A percentile compares a stretch with the other conserved stretches of the same genome.
Conservation (phyloP, 805 yeast genomes). For the Spathaspora hagerdaliae region DNA sequence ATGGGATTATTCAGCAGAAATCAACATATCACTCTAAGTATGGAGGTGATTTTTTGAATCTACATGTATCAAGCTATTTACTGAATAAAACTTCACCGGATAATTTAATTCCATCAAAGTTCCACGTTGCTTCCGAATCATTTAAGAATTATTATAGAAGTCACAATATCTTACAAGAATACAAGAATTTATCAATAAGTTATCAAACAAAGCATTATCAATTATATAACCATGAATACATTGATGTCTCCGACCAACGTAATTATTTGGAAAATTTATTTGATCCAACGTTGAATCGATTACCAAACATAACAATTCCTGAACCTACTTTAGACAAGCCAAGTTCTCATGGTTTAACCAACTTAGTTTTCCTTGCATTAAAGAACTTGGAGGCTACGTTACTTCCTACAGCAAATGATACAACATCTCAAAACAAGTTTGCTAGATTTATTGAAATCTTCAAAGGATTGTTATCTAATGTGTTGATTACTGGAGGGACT, state of each 20-base stretch:
- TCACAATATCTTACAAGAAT: conserved; percentile 31
- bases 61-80: conserved; percentile 53
- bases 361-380: conserved; percentile 31
- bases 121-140: conserved; percentile 18
- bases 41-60: conserved; percentile 82
- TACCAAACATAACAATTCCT: conserved; percentile 29
- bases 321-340: conserved; percentile 42
- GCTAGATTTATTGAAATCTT: conserved; percentile 38
- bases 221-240: conserved; percentile 6
- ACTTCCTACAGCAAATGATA: conserved; percentile 25
- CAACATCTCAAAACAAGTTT: conserved; percentile 21
- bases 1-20: conserved; percentile 66
- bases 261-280: conserved; percentile 60
- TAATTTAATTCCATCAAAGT: conserved; percentile 16
- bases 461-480: conserved; percentile 32
- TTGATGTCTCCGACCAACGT: conserved; percentile 8
- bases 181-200: conserved; percentile 28
- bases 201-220: conserved; percentile 20
- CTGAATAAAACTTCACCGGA: conserved; percentile 10
- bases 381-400: conserved; percentile 33
- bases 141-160: conserved; percentile 35
- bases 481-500: conserved; percentile 61
- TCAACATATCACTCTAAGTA: conserved; percentile 63
- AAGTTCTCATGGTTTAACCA: conserved; percentile 45
- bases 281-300: conserved; percentile 52